Percentiles rank a stretch among this genome's conserved stretches.
Conservation (phyloP, 441 rosid genomes). For the Biscutella laevigata region DNA sequence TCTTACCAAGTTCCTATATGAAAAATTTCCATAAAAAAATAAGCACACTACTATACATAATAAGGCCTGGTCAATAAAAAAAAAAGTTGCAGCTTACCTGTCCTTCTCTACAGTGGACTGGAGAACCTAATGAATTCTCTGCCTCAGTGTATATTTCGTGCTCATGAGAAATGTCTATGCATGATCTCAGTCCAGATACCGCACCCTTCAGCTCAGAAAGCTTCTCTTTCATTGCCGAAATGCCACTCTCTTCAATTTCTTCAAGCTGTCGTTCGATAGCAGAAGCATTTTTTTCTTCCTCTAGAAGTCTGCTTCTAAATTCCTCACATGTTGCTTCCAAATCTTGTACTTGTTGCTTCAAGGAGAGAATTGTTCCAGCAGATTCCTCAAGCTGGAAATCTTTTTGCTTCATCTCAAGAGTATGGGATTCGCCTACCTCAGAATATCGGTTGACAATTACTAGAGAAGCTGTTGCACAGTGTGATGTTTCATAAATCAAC, state of each 20-base stretch:
- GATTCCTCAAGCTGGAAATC: constrained; percentile 44
- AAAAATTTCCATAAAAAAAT: constrained; percentile 26
- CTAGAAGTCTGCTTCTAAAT: constrained; percentile 38
- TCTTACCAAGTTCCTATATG: constrained; percentile 41
- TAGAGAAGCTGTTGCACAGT: constrained; percentile 78
- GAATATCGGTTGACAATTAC: constrained; percentile 65
- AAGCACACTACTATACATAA: constrained; percentile 13
- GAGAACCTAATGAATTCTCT: constrained; percentile 26
- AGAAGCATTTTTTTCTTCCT: constrained; percentile 44
- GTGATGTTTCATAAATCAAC: constrained; percentile 41
- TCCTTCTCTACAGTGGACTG: constrained; percentile 30
- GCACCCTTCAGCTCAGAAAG: constrained; percentile 59
- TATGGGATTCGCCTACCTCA: constrained; percentile 39
- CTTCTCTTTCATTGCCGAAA: constrained; percentile 51
- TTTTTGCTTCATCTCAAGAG: constrained; percentile 42
- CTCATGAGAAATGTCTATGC: constrained; percentile 39
- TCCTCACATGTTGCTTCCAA: constrained; percentile 39
- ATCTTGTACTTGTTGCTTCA: constrained; percentile 41
- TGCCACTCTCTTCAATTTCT: constrained; percentile 49
- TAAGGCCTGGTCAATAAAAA: constrained; percentile 18
- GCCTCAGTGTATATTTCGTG: constrained; percentile 29
- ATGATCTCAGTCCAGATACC: constrained; percentile 52
- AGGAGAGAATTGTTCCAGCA: constrained; percentile 35
- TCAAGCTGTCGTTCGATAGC: constrained; percentile 52
- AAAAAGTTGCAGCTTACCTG: constrained; percentile 47